Conservation (phyloP, 306 rosid genomes). For the Herpetospermum pedunculosum region DNA sequence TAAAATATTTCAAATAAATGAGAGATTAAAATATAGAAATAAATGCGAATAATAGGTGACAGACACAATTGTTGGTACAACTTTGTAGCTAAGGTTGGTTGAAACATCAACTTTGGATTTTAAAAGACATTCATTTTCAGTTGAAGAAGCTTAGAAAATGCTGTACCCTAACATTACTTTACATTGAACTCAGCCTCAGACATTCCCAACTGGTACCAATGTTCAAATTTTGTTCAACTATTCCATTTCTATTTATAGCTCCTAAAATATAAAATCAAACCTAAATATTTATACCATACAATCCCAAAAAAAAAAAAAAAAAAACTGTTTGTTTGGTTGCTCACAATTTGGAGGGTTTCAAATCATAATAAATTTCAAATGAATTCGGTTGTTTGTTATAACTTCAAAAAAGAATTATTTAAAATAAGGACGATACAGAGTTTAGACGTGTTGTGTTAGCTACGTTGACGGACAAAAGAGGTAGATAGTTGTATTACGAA, state of each 20-base stretch:
- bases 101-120: constrained; percentile 7
- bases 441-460: no score
- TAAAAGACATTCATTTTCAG: constrained; percentile 2
- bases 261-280: neutral
- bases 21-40: neutral
- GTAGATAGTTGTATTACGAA: no score
- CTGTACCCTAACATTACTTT: neutral
- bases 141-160: neutral
- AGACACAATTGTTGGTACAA: neutral
- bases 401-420: no score
- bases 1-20: neutral
- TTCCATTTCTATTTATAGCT: neutral
- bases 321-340: no score
- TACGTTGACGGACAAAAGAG: no score
- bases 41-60: neutral
- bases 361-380: no score
- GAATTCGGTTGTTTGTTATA: no score
- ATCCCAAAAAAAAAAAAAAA: no score
- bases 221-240: neutral
- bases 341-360: no score
- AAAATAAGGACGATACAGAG: no score
- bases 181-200: constrained; percentile 4
- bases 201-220: constrained; percentile 9
- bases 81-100: neutral
- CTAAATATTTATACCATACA: no score